Conservation (phyloP, 331 rosid genomes). For the Rosa hybrid region DNA sequence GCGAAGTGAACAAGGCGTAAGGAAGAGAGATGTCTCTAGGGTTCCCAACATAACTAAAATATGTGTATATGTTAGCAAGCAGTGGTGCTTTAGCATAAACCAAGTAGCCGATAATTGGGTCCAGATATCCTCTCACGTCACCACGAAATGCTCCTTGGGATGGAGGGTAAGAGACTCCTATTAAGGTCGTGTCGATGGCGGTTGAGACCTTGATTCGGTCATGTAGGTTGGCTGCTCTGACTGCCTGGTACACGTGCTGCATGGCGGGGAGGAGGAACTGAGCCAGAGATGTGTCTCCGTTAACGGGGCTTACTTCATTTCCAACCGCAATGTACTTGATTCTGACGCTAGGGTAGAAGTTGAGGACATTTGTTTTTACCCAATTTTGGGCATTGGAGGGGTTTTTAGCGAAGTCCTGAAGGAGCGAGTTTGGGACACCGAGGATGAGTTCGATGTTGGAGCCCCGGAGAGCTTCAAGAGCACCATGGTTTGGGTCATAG, state of each 20-base stretch:
- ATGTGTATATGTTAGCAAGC: constrained; percentile 62
- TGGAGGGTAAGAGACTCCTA: constrained; percentile 64
- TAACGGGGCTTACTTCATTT: constrained; percentile 61
- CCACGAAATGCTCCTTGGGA: constrained; percentile 56
- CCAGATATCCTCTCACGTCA: constrained; percentile 56
- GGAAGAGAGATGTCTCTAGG: constrained; percentile 55
- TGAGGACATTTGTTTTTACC: constrained; percentile 51
- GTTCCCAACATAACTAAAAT: constrained; percentile 46
- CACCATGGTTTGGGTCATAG: constrained; percentile 61
- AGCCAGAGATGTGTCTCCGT: constrained; percentile 38
- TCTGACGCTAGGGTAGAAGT: constrained; percentile 52
- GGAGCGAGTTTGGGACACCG: constrained; percentile 58
- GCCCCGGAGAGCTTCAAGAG: constrained; percentile 52
- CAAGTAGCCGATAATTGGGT: constrained; percentile 60
- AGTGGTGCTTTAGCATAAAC: constrained; percentile 51
- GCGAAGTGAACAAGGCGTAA: constrained; percentile 56
- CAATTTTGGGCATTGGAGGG: constrained; percentile 38
- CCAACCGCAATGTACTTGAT: constrained; percentile 65
- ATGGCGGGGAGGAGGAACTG: constrained; percentile 52
- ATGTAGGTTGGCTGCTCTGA: constrained; percentile 47
- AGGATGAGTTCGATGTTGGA: constrained; percentile 55
- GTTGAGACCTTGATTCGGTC: constrained; percentile 68
- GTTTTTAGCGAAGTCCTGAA: constrained; percentile 47
- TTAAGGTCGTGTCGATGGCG: constrained; percentile 54
- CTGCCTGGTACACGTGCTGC: constrained; percentile 51